Conservation (phyloP, 2,329 filamentous ascomycete species). For the Epicoccum sorghinum region DNA sequence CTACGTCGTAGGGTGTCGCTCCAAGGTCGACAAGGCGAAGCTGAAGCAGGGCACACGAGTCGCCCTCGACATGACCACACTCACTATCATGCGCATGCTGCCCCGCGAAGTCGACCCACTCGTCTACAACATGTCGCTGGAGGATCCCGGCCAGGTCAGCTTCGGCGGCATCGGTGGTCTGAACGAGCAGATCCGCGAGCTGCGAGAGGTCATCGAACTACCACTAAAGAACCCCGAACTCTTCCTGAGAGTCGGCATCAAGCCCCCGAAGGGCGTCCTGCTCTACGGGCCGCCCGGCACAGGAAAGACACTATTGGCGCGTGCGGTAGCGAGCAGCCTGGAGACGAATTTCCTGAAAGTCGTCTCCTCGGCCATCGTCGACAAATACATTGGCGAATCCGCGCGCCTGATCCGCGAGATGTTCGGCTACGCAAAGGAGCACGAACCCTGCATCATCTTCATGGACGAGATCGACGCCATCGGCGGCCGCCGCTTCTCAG, state of each 20-base stretch:
- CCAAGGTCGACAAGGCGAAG: conserved; percentile 96
- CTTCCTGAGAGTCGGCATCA: conserved; percentile 96
- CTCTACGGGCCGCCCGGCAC: conserved; percentile 96
- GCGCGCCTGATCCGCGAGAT: conserved; percentile 97
- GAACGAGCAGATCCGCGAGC: conserved; percentile 97
- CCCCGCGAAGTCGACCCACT: conserved; percentile 97
- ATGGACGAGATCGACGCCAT: conserved; percentile 99
- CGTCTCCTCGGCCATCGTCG: conserved; percentile 97
- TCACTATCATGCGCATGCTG: conserved; percentile 99
- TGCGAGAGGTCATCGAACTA: conserved; percentile 96
- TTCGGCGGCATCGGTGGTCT: conserved; percentile 97
- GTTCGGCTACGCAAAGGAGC: conserved; percentile 99
- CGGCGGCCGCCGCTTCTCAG: conserved; percentile 92
- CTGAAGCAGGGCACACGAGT: conserved; percentile 98
- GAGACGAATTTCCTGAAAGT: conserved; percentile 99
- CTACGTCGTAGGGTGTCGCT: conserved; percentile 97
- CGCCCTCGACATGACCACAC: conserved; percentile 97
- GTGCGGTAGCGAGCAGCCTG: conserved; percentile 92
- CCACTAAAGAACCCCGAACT: conserved; percentile 98
- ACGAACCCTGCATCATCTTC: conserved; percentile 99
- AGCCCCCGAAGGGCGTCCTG: conserved; percentile 95
- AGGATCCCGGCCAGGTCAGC: conserved; percentile 96
- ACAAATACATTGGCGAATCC: conserved; percentile 99
- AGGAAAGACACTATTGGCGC: conserved; percentile 91
- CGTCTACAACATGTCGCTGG: conserved; percentile 99